Percentiles rank a stretch among this genome's conserved stretches.
These are phyloP conservation scores for Zizania latifolia DNA, from an alignment of 176 grass and related monocot species.

Conservation along the genomic window DNA sequence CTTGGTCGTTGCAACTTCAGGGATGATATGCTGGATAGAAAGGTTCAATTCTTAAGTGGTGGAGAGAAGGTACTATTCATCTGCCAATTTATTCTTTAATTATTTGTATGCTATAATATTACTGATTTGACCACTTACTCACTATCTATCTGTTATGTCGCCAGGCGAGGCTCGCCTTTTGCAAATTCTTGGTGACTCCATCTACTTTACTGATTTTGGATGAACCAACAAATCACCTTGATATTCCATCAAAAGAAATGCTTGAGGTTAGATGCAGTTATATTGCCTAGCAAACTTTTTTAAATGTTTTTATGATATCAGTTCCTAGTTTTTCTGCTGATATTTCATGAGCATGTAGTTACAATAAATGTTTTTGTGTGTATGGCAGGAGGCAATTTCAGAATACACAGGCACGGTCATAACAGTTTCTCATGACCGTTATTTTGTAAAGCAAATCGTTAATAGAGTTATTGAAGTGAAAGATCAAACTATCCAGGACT, in stretches of 20 bases:
- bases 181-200: conserved; percentile 99
- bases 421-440: conserved; percentile 96
- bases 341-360: conserved; percentile 22
- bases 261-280: conserved; percentile 59
- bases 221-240: conserved; percentile 98
- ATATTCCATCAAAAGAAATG: conserved; percentile 99
- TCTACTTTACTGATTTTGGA: conserved; percentile 94
- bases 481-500: conserved; percentile 75
- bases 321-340: neutral
- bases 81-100: neutral
- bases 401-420: conserved; percentile 86
- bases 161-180: conserved; percentile 93
- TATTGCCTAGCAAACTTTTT: neutral
- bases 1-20: conserved; percentile 96
- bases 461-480: conserved; percentile 95
- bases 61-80: conserved; percentile 75
- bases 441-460: conserved; percentile 94
- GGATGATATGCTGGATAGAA: conserved; percentile 95
- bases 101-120: neutral
- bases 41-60: conserved; percentile 83
- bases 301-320: neutral
- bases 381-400: conserved; percentile 86
- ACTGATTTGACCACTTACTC: conserved; percentile 12
- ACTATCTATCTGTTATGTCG: conserved; percentile 2
- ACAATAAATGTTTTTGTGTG: conserved; percentile 11